phyloP scores from a whole-genome alignment of 176 grass and related monocot species.

The Aegilops tauschii region DNA sequence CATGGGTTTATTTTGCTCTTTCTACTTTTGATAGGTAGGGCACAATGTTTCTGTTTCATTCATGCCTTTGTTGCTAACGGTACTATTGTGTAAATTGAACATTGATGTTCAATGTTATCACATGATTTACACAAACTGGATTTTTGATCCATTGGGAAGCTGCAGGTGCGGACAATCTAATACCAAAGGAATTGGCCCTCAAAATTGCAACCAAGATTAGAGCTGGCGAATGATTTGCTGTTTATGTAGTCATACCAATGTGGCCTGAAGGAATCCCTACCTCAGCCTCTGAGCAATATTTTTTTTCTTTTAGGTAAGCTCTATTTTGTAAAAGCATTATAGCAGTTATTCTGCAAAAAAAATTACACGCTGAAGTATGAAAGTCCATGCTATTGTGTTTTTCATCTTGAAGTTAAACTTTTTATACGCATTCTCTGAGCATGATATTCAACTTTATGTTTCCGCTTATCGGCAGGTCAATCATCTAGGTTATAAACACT shows the following conservation, averaged over 20 bases:
- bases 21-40: background rate
- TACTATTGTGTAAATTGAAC: background rate
- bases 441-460: too few species aligned
- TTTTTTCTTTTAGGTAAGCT: conserved; percentile 80
- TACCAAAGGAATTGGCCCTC: conserved; percentile 91
- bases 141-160: background rate
- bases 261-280: conserved; percentile 34
- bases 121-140: background rate
- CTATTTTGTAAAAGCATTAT: background rate
- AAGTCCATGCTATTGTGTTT: too few species aligned
- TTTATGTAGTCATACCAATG: conserved; percentile 95
- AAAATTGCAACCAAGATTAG: conserved; percentile 90
- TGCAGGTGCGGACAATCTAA: conserved; percentile 86
- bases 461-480: too few species aligned
- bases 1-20: too few species aligned
- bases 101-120: too few species aligned
- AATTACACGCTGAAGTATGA: too few species aligned
- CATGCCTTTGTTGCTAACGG: background rate
- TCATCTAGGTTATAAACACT: too few species aligned
- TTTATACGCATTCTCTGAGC: too few species aligned
- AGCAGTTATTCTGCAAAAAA: background rate
- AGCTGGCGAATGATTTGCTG: conserved; percentile 67
- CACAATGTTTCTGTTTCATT: conserved; percentile 3
- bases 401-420: too few species aligned
- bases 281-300: conserved; percentile 66